Conservation (phyloP, 2,329 filamentous ascomycete genomes). For the Sporothrix dimorphospora region DNA sequence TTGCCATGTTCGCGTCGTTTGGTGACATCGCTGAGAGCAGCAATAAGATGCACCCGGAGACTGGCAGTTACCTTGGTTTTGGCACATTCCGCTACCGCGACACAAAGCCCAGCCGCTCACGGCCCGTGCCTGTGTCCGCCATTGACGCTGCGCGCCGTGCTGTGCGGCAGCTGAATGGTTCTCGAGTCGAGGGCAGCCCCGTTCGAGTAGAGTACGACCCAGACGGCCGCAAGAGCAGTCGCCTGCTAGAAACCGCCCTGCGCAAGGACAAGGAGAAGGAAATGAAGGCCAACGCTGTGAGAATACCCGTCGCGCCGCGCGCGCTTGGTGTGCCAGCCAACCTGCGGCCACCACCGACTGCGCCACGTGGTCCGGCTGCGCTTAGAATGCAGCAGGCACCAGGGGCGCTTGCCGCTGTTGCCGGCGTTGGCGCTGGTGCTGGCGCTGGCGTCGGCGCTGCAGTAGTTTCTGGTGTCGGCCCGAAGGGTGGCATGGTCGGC, state of each 20-base stretch:
- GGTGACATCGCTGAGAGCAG: slow-evolving; percentile 88
- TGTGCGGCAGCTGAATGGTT: slow-evolving; percentile 73
- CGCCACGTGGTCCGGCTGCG: slow-evolving; percentile 80
- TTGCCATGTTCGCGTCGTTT: slow-evolving; percentile 75
- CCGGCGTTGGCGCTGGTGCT: not conserved
- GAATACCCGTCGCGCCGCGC: slow-evolving; percentile 42
- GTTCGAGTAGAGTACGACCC: slow-evolving; percentile 88
- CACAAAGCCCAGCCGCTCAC: slow-evolving; percentile 56
- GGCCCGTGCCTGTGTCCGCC: slow-evolving; percentile 64
- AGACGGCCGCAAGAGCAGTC: slow-evolving; percentile 79
- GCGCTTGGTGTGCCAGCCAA: slow-evolving; percentile 47
- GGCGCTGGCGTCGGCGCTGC: not conserved
- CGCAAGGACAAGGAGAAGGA: slow-evolving; percentile 66
- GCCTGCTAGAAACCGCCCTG: slow-evolving; percentile 74
- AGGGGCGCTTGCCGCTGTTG: not conserved
- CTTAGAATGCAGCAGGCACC: slow-evolving; percentile 43
- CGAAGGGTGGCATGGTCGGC: not conserved
- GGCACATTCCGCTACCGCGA: slow-evolving; percentile 91
- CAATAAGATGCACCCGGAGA: slow-evolving; percentile 93
- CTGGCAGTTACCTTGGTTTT: slow-evolving; percentile 90
- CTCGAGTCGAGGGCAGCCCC: slow-evolving; percentile 74
- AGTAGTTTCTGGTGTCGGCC: not conserved
- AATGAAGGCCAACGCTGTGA: slow-evolving; percentile 30
- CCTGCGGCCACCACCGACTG: slow-evolving; percentile 74
- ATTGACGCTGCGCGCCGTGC: slow-evolving; percentile 81